Conservation (phyloP, 106 monocot genomes). For the Ottelia alismoides region DNA sequence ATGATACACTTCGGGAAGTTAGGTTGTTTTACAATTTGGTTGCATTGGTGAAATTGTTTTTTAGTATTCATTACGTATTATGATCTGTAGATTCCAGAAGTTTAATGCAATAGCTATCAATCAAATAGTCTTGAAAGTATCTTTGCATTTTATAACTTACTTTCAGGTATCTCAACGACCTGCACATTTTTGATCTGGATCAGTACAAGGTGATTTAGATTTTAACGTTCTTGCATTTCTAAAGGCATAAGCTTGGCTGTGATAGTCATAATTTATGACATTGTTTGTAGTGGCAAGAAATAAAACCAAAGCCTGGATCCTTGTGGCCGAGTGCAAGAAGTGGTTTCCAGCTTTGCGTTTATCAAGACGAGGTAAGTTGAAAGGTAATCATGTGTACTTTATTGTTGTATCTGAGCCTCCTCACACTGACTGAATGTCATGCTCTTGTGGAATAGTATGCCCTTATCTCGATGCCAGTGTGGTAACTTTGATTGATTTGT, state of each 20-base stretch:
- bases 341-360: constrained; percentile 91
- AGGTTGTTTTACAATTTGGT: constrained; percentile 29
- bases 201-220: constrained; percentile 55
- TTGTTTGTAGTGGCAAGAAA: constrained; percentile 94
- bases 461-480: no score
- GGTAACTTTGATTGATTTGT: no score
- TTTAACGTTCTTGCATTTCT: not conserved
- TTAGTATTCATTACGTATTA: no score
- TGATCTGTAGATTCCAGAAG: not conserved
- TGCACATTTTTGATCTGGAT: constrained; percentile 93
- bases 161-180: constrained; percentile 89
- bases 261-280: not conserved
- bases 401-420: no score
- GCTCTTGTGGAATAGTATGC: no score
- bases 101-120: not conserved
- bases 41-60: not conserved
- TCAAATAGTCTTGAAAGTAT: not conserved
- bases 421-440: no score
- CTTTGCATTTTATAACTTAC: constrained; percentile 1
- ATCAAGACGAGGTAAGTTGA: constrained; percentile 74
- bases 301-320: constrained; percentile 75
- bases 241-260: not conserved
- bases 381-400: no score
- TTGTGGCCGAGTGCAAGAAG: constrained; percentile 92
- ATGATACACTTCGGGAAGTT: constrained; percentile 98